Evolutionary conservation across 2,329 filamentous ascomycete species (phyloP).

Genomic region (Microdochium nivale): DNA sequence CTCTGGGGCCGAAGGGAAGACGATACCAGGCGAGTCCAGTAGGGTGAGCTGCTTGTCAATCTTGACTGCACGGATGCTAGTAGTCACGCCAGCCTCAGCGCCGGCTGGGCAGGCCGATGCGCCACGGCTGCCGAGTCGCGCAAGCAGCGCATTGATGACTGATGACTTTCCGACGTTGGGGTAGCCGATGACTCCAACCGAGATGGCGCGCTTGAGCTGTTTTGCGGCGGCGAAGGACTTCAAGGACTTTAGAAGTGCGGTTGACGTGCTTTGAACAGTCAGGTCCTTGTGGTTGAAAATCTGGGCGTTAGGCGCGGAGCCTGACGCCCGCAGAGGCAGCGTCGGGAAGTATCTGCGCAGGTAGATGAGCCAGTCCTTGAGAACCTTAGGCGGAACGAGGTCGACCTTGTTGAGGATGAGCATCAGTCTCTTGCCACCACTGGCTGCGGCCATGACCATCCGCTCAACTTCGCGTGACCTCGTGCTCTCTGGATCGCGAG

Average conservation of each 20-base stretch:
- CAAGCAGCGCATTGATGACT: constrained; percentile 86
- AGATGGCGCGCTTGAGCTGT: constrained; percentile 81
- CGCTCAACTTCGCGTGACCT: constrained; percentile 86
- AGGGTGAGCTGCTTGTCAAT: constrained; percentile 90
- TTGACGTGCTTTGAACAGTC: constrained; percentile 77
- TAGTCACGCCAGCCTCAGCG: constrained; percentile 88
- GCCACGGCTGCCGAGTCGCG: constrained; percentile 60
- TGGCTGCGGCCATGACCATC: constrained; percentile 80
- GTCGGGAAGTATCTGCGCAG: constrained; percentile 87
- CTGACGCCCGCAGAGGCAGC: constrained; percentile 77
- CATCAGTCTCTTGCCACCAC: constrained; percentile 78
- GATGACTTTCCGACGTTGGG: constrained; percentile 96
- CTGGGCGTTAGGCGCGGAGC: constrained; percentile 73
- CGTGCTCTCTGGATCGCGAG: constrained; percentile 83
- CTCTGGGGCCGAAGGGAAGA: constrained; percentile 63
- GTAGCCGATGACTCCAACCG: constrained; percentile 89
- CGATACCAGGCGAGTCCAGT: constrained; percentile 88
- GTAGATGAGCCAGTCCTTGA: constrained; percentile 78
- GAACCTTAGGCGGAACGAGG: constrained; percentile 70
- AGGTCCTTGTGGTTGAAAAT: constrained; percentile 89
- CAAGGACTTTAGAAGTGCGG: constrained; percentile 77
- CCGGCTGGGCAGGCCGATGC: constrained; percentile 73
- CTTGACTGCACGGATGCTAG: constrained; percentile 80
- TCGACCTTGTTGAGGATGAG: constrained; percentile 95
- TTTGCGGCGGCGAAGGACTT: constrained; percentile 80